phyloP scores from a whole-genome alignment of 2,329 filamentous ascomycete species.

The Fusarium virguliforme region DNA sequence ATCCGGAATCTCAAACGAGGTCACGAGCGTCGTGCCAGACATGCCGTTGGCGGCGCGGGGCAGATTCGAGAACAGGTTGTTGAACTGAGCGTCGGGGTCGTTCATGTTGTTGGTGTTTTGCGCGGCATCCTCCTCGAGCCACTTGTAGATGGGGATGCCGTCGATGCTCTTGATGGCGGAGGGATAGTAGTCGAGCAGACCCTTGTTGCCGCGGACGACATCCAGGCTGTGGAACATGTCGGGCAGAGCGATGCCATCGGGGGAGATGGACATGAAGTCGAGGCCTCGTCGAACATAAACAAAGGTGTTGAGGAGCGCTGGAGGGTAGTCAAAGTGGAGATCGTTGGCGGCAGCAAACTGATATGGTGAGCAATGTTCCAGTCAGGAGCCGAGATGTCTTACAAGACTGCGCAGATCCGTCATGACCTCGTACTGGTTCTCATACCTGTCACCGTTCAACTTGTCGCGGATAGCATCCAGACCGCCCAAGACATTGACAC shows the following conservation, averaged over 20 bases:
- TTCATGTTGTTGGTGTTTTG: slow-evolving; percentile 33
- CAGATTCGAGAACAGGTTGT: slow-evolving; percentile 39
- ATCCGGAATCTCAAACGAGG: slow-evolving; percentile 47
- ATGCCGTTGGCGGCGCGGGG: slow-evolving; percentile 32
- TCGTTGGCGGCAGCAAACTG: slow-evolving; percentile 47
- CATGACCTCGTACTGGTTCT: slow-evolving; percentile 48
- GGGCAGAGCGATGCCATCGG: slow-evolving; percentile 36
- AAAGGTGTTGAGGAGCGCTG: slow-evolving; percentile 45
- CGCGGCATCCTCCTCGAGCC: slow-evolving; percentile 48
- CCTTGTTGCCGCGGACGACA: slow-evolving; percentile 32
- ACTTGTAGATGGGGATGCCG: slow-evolving; percentile 39
- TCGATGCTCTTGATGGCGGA: slow-evolving; percentile 47
- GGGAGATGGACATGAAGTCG: slow-evolving; percentile 40
- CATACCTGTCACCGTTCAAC: slow-evolving; percentile 40
- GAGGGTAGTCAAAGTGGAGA: slow-evolving; percentile 47
- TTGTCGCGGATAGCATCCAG: slow-evolving; percentile 38
- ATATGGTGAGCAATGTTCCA: slow-evolving; percentile 10
- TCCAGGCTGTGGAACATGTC: slow-evolving; percentile 44
- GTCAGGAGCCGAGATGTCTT: slow-evolving; percentile 13
- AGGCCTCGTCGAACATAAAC: slow-evolving; percentile 36
- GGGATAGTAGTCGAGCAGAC: slow-evolving; percentile 40
- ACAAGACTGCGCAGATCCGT: slow-evolving; percentile 45
- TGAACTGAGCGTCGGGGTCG: slow-evolving; percentile 50
- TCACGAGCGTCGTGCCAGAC: slow-evolving; percentile 22
- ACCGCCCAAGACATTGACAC: slow-evolving; percentile 45